Base-by-base conservation (phyloP, 225 moss, liverwort and hornwort species). In the Physcomitrellopsis africana region DNA sequence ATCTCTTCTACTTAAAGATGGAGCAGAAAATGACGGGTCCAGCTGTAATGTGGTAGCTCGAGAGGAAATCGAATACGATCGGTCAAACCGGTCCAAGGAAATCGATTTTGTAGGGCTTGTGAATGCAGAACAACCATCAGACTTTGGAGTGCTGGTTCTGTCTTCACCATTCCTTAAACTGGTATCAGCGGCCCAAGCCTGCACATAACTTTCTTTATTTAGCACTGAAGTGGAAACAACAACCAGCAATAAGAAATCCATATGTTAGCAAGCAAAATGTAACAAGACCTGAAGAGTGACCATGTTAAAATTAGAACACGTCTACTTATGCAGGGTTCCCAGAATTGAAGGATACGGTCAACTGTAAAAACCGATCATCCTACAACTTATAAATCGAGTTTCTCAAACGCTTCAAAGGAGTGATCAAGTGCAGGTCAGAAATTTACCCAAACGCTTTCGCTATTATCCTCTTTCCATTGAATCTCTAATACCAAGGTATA, bases 401-500 rank as follows among this genome's bases (percentile, higher is more conserved):
- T 37, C 32, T 37, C 32, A 37, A 37, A 13, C 16, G 3, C 10
- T 0, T 23, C 9, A 47, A 65, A 1, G 51, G 8, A 23, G 58
- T n/a, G 6, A 7, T 2, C 43, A 63, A 1, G 65, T 19, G 22
- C 0, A 23, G 12, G 45, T 72, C 5, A 56, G n/a, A 8, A 32
- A 19, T 4, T 76, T 90, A 99, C 99, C 95, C 93, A 95, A 53
- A 51, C 67, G 46, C 80, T 77, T 19, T 70, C 89, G 52, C 80
- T 79, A 8, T 42, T 71, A 66, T 89, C 92, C 65, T 92, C 99
- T 84, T 90, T 87, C 95, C 99, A 99, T 72, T 99, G 90, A 63
- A 99, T 80, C 65, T 92, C 95, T 51, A 99, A 65, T 79, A 93
- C 91, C 80, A 99, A 88, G 3, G 92, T 81, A 76, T 89, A 90